These are phyloP conservation scores for Trichoderma endophyticum DNA, from an alignment of 2,329 filamentous ascomycete genomes.

Conservation along the genomic window DNA sequence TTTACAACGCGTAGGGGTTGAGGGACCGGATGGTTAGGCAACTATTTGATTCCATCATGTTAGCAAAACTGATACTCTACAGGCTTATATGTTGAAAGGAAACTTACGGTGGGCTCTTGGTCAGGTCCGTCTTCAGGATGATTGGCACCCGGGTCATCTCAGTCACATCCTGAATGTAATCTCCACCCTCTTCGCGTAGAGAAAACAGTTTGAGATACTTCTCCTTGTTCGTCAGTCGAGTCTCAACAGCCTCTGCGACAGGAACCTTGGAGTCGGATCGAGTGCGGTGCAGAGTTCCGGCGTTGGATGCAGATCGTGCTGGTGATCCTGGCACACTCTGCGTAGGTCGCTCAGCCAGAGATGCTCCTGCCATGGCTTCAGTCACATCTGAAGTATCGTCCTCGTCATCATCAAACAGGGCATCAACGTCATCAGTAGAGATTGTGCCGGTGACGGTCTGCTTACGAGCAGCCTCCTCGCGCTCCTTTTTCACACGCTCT, in stretches of 20 bases:
- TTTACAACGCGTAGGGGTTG: conserved; percentile 69
- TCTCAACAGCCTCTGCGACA: conserved; percentile 69
- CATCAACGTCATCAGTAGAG: conserved; percentile 87
- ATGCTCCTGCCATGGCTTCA: conserved; percentile 89
- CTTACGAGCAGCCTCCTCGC: conserved; percentile 86
- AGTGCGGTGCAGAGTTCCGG: conserved; percentile 75
- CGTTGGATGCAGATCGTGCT: conserved; percentile 66
- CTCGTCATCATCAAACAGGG: conserved; percentile 89
- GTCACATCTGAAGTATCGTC: conserved; percentile 80
- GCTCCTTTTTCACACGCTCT: conserved; percentile 76
- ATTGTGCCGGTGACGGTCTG: conserved; percentile 94
- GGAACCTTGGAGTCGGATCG: conserved; percentile 92
- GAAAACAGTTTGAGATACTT: conserved; percentile 91
- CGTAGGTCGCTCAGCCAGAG: conserved; percentile 81
- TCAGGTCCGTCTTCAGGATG: conserved; percentile 95
- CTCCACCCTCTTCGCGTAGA: conserved; percentile 85
- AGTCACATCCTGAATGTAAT: conserved; percentile 96
- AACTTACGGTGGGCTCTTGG: conserved; percentile 98
- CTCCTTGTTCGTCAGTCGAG: conserved; percentile 86
- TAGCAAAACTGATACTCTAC: conserved; percentile 21
- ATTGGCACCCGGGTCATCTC: conserved; percentile 98
- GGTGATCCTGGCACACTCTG: conserved; percentile 95
- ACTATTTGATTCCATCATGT: conserved; percentile 40
- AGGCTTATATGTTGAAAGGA: neutral
- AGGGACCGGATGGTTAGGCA: conserved; percentile 81